phyloP scores from a whole-genome alignment of 2,329 filamentous ascomycete genomes.

The Endoconidiophora polonica region DNA sequence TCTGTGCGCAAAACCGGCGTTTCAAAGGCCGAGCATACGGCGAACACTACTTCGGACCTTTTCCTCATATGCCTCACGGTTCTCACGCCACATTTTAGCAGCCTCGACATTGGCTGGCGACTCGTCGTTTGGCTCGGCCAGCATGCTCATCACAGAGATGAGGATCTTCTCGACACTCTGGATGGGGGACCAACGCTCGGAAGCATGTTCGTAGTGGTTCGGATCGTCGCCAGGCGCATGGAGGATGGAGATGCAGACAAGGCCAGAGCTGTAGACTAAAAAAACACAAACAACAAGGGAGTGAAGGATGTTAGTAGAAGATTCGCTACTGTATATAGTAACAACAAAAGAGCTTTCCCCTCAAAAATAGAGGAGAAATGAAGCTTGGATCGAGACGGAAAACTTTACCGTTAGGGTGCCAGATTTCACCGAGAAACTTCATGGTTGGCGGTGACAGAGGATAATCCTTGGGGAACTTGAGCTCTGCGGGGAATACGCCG shows the following conservation, averaged over 20 bases:
- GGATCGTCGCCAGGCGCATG: conserved; percentile 93
- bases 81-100: conserved; percentile 88
- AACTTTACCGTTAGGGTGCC: conserved; percentile 78
- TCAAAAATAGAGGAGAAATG: not conserved
- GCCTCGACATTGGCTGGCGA: conserved; percentile 92
- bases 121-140: conserved; percentile 93
- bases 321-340: not conserved
- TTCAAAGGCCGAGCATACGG: conserved; percentile 57
- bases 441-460: conserved; percentile 91
- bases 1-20: conserved; percentile 2
- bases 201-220: conserved; percentile 94
- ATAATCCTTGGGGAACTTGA: conserved; percentile 92
- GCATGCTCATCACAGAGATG: conserved; percentile 95
- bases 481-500: conserved; percentile 84
- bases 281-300: not conserved
- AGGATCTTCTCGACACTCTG: conserved; percentile 97
- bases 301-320: not conserved
- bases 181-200: conserved; percentile 90
- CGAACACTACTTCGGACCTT: conserved; percentile 71
- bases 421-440: conserved; percentile 87
- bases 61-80: conserved; percentile 66
- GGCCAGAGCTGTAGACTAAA: conserved; percentile 73
- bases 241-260: conserved; percentile 96
- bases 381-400: not conserved
- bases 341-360: not conserved